Percentiles rank a stretch among this genome's conserved stretches.
phyloP scores from a whole-genome alignment of 2,329 filamentous ascomycete species.

The Colletotrichum truncatum region DNA sequence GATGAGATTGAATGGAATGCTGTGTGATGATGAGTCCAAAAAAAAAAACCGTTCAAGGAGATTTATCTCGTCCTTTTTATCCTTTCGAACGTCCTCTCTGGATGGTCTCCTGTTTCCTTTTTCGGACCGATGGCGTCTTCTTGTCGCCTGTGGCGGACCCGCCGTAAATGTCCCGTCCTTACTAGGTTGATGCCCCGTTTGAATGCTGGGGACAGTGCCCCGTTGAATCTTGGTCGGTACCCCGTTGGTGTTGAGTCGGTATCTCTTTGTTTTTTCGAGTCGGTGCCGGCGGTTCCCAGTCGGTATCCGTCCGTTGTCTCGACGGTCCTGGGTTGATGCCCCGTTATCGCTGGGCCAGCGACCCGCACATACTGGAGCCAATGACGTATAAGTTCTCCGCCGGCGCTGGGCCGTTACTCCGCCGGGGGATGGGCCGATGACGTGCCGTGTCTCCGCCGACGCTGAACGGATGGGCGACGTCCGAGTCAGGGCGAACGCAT shows the following conservation, averaged over 20 bases:
- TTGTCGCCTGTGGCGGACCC: conserved; percentile 27
- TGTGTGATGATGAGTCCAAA: conserved; percentile 8
- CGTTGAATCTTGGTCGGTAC: not conserved
- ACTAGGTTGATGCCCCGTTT: conserved; percentile 21
- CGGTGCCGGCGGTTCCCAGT: conserved; percentile 27
- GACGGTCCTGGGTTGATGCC: conserved; percentile 28
- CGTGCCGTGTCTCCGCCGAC: conserved; percentile 29
- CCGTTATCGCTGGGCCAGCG: conserved; percentile 23
- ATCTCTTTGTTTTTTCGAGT: conserved; percentile 17
- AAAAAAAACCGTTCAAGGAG: not conserved
- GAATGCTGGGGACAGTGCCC: conserved; percentile 17
- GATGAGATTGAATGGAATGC: not conserved
- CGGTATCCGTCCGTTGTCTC: conserved; percentile 26
- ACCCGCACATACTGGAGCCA: conserved; percentile 23
- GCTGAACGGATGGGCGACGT: conserved; percentile 16
- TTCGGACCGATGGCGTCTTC: conserved; percentile 24
- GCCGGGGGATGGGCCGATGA: conserved; percentile 26
- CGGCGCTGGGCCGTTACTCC: conserved; percentile 22
- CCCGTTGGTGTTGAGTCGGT: conserved; percentile 9
- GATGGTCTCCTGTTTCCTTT: conserved; percentile 17
- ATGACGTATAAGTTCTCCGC: conserved; percentile 30
- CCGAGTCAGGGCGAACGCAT: conserved; percentile 22
- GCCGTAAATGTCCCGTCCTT: conserved; percentile 21
- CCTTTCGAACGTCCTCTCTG: conserved; percentile 16
- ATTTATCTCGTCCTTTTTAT: conserved; percentile 28